phyloP scores from a whole-genome alignment of 106 monocot species.

The Vanilla planifolia region DNA sequence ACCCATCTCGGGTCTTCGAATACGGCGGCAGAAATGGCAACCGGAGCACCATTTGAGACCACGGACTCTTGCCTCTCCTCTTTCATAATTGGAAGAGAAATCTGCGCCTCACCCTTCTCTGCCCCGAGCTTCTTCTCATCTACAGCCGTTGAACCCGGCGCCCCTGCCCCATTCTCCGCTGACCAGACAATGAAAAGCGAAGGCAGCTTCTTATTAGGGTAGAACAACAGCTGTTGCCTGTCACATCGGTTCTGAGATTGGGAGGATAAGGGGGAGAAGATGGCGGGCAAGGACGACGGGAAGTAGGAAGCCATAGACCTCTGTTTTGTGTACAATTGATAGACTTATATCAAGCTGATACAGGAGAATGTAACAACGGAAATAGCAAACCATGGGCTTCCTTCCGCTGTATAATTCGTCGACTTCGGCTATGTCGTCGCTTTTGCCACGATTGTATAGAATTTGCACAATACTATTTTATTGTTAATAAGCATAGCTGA shows the following conservation, averaged over 20 bases:
- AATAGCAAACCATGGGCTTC: too few species aligned
- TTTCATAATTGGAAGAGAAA: too few species aligned
- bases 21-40: constrained; percentile 6
- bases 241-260: constrained; percentile 6
- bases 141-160: constrained; percentile 8
- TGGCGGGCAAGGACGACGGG: constrained; percentile 11
- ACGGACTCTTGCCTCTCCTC: constrained; percentile 4
- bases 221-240: constrained; percentile 8
- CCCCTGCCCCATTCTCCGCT: constrained; percentile 29
- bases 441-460: too few species aligned
- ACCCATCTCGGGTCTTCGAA: constrained; percentile 63
- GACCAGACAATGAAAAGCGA: constrained; percentile 26
- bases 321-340: too few species aligned
- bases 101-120: background rate
- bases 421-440: too few species aligned
- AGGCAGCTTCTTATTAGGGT: constrained; percentile 14
- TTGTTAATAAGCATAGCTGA: too few species aligned
- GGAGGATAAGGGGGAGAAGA: constrained; percentile 17
- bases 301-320: constrained; percentile 38
- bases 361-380: too few species aligned
- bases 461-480: too few species aligned
- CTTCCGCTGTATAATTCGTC: too few species aligned
- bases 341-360: too few species aligned
- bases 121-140: constrained; percentile 8
- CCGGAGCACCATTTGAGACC: constrained; percentile 23